Conservation (phyloP, 352 stramenopile genomes). For the Phytopythium mirpurense region DNA sequence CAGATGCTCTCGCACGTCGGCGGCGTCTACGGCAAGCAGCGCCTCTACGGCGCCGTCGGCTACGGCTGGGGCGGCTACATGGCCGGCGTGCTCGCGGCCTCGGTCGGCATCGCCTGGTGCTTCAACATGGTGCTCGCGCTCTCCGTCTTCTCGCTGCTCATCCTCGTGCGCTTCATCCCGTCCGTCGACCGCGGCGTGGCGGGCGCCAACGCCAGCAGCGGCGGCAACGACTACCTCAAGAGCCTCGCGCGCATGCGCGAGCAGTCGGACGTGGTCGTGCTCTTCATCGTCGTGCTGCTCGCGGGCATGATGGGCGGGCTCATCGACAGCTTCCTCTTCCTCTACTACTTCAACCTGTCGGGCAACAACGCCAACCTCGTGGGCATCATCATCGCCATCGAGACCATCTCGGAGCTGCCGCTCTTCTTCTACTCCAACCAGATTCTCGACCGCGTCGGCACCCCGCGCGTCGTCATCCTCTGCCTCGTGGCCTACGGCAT, state of each 20-base stretch:
- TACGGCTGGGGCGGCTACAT: conserved; percentile 66
- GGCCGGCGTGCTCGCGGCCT: conserved; percentile 48
- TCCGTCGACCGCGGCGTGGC: conserved; percentile 21
- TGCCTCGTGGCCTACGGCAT: conserved; percentile 47
- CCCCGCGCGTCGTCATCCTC: conserved; percentile 42
- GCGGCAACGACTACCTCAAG: conserved; percentile 28
- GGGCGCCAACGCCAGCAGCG: conserved; percentile 12
- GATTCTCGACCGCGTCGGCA: conserved; percentile 59
- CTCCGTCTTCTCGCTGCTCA: conserved; percentile 45
- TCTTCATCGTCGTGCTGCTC: conserved; percentile 66
- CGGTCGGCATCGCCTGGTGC: conserved; percentile 67
- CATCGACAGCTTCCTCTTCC: conserved; percentile 68
- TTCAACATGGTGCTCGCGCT: conserved; percentile 74
- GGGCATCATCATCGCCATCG: conserved; percentile 56
- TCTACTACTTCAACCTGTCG: conserved; percentile 71
- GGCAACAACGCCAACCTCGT: conserved; percentile 56
- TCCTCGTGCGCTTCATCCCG: conserved; percentile 48
- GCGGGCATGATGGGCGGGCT: conserved; percentile 48
- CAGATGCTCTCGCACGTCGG: conserved; percentile 50
- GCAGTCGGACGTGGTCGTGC: conserved; percentile 52
- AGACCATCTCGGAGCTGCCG: conserved; percentile 68
- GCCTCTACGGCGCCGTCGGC: conserved; percentile 62
- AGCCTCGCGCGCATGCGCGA: conserved; percentile 38
- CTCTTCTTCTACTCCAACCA: conserved; percentile 73
- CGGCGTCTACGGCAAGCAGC: conserved; percentile 74